phyloP scores from a whole-genome alignment of 306 rosid genomes.

The Fragaria iinumae region DNA sequence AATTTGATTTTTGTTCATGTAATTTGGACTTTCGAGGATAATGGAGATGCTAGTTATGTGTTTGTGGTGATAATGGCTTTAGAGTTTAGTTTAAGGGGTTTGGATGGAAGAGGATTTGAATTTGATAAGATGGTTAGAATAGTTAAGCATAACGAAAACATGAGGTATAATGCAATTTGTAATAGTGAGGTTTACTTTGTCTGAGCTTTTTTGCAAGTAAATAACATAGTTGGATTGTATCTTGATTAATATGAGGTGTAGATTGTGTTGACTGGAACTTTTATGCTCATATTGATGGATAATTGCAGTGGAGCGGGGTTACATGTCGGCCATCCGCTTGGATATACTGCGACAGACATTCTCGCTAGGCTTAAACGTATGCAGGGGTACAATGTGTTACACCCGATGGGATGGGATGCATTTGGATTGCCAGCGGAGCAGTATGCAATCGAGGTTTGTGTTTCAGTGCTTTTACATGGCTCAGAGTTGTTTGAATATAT shows the following conservation, averaged over 20 bases:
- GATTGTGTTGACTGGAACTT: not conserved
- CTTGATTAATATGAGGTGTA: not conserved
- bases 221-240: not conserved
- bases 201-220: not conserved
- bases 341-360: constrained; percentile 91
- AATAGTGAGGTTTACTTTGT: not conserved
- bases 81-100: not conserved
- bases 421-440: constrained; percentile 99
- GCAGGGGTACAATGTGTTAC: constrained; percentile 88
- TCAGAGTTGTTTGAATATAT: constrained; percentile 7
- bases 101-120: not conserved
- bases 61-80: not conserved
- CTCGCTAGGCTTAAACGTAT: constrained; percentile 87
- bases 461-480: constrained; percentile 22
- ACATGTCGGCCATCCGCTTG: constrained; percentile 97
- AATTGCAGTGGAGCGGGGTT: constrained; percentile 84
- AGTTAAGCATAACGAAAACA: not conserved
- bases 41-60: not conserved
- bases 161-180: not conserved
- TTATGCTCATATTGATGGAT: constrained; percentile 19
- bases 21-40: not conserved
- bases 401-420: constrained; percentile 99
- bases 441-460: constrained; percentile 80
- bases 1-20: not conserved
- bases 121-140: not conserved